Conservation (phyloP, 164 flowering plant species). For the Liquidambar formosana region DNA sequence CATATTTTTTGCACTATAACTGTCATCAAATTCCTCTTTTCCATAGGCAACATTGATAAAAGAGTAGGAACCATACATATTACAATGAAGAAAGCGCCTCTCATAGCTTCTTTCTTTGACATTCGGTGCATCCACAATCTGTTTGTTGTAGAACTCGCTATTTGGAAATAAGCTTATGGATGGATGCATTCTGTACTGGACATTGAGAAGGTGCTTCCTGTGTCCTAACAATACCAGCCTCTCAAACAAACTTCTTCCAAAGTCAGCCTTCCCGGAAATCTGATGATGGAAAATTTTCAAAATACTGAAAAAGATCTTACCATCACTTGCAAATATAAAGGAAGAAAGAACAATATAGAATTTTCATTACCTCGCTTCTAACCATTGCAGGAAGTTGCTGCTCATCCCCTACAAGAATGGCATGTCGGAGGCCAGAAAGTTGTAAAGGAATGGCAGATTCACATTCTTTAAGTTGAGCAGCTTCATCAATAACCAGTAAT, state of each 20-base stretch:
- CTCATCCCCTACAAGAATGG: conserved; percentile 46
- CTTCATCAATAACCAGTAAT: conserved; percentile 43
- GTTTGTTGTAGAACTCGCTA: conserved; percentile 29
- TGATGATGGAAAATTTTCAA: neutral
- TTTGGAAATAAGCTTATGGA: conserved; percentile 58
- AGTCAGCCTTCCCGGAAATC: conserved; percentile 39
- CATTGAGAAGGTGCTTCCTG: conserved; percentile 39
- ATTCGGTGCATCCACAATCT: conserved; percentile 36
- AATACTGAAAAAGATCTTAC: no score
- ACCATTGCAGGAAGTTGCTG: conserved; percentile 46
- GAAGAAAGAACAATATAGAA: no score
- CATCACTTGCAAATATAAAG: neutral
- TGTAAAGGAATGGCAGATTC: conserved; percentile 43
- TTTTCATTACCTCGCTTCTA: conserved; percentile 26
- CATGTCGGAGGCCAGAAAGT: conserved; percentile 29
- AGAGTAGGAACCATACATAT: conserved; percentile 28
- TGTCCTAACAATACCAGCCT: conserved; percentile 34
- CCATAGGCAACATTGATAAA: conserved; percentile 27
- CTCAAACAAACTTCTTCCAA: conserved; percentile 59
- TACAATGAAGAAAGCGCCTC: conserved; percentile 29
- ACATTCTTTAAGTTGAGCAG: conserved; percentile 49
- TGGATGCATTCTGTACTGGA: conserved; percentile 65
- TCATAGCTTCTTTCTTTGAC: conserved; percentile 23
- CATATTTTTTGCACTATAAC: neutral
- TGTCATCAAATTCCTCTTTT: neutral